These are phyloP conservation scores for Fusarium mexicanum DNA, from an alignment of 2,329 filamentous ascomycete species.

Conservation along the genomic window DNA sequence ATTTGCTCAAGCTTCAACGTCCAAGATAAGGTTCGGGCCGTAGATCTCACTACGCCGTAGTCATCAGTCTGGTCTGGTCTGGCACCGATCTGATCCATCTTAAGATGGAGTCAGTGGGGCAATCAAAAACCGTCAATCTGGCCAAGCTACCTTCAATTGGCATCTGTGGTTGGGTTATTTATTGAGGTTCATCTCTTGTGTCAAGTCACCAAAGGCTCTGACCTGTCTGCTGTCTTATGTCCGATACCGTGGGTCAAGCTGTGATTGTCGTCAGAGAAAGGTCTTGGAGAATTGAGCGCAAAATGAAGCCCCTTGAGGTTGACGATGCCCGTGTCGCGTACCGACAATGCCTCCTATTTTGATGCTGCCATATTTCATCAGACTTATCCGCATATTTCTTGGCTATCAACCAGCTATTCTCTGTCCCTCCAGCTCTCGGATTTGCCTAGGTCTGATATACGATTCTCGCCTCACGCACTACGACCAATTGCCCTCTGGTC, in stretches of 20 bases:
- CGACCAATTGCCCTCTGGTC: neutral
- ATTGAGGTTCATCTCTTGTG: neutral
- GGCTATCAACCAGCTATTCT: too few relatives aligned
- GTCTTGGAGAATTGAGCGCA: neutral
- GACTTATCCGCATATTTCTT: too few relatives aligned
- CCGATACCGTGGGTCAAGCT: neutral
- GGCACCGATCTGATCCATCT: neutral
- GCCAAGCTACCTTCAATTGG: neutral
- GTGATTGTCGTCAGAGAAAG: neutral
- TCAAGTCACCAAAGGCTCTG: neutral
- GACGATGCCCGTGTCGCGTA: too few relatives aligned
- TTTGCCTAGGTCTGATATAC: too few relatives aligned
- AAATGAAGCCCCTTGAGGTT: too few relatives aligned
- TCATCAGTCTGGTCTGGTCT: neutral
- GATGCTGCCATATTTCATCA: too few relatives aligned
- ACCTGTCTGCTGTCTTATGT: too few relatives aligned
- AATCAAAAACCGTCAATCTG: neutral
- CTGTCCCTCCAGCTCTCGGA: too few relatives aligned
- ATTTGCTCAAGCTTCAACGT: neutral
- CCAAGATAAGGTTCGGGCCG: neutral
- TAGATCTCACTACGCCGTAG: neutral
- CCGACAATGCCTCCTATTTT: too few relatives aligned
- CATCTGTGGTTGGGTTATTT: neutral
- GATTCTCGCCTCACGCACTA: neutral
- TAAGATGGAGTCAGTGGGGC: neutral